Conservation (phyloP, 2,329 filamentous ascomycete genomes). For the Aspergillus pseudoterreus region DNA sequence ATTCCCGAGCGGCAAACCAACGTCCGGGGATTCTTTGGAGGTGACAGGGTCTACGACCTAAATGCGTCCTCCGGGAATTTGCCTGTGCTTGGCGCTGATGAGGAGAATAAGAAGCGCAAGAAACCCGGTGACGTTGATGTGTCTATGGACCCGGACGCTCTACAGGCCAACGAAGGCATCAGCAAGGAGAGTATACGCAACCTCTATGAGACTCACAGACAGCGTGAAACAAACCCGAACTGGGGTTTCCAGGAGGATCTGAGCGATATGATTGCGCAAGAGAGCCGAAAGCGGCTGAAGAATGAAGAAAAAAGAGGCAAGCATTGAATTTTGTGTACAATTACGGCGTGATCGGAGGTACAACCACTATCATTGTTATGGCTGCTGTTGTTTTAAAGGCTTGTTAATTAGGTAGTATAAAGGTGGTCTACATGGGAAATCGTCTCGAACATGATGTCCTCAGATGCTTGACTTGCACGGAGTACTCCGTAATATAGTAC, state of each 20-base stretch:
- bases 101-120: constrained; percentile 78
- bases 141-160: constrained; percentile 78
- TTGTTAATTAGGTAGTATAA: too few species aligned
- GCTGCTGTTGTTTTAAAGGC: too few species aligned
- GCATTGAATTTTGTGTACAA: too few species aligned
- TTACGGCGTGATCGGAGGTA: too few species aligned
- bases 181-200: constrained; percentile 78
- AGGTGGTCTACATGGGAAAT: too few species aligned
- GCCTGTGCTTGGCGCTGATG: constrained; percentile 76
- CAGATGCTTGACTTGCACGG: too few species aligned
- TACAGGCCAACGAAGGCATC: constrained; percentile 71
- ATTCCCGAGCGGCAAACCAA: constrained; percentile 83
- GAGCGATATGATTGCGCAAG: constrained; percentile 92
- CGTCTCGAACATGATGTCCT: too few species aligned
- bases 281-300: constrained; percentile 86
- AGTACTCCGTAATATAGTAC: too few species aligned
- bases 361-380: too few species aligned
- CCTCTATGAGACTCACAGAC: constrained; percentile 70
- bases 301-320: constrained; percentile 58
- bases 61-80: constrained; percentile 56
- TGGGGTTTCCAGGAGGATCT: constrained; percentile 85
- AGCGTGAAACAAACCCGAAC: constrained; percentile 63
- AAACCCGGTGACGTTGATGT: constrained; percentile 95
- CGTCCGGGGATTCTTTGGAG: constrained; percentile 91
- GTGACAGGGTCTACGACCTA: constrained; percentile 89